Conservation (phyloP, 1,139 yeast genomes). For the Saccharomyces hybrid region DNA sequence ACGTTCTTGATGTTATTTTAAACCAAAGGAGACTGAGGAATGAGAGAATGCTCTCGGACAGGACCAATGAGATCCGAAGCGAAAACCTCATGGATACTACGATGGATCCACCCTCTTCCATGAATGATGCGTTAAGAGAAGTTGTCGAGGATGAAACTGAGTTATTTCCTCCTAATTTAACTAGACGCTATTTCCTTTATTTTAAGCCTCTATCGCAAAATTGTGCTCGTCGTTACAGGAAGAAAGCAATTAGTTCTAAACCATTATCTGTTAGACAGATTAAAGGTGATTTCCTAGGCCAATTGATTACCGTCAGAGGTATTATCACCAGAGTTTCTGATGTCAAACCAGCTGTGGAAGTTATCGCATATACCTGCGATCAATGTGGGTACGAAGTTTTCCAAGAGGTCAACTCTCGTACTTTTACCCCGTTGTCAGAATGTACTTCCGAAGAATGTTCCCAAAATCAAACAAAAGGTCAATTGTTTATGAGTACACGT, state of each 20-base stretch:
- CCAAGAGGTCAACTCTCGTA: conserved; percentile 82
- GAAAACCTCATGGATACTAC: conserved; percentile 38
- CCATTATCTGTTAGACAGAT: conserved; percentile 85
- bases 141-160: conserved; percentile 33
- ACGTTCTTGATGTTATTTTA: conserved; percentile 85
- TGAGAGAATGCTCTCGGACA: conserved; percentile 41
- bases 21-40: conserved; percentile 85
- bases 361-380: conserved; percentile 95
- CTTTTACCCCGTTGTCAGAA: conserved; percentile 77
- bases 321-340: conserved; percentile 93
- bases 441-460: conserved; percentile 79
- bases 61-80: conserved; percentile 38
- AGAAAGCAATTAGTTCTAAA: conserved; percentile 32
- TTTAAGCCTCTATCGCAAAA: conserved; percentile 62
- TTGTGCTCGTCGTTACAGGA: conserved; percentile 18
- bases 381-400: conserved; percentile 94
- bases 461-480: conserved; percentile 77
- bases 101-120: conserved; percentile 21
- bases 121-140: conserved; percentile 27
- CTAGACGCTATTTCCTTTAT: conserved; percentile 79
- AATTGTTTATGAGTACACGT: conserved; percentile 84
- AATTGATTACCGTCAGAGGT: conserved; percentile 83
- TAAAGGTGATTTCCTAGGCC: conserved; percentile 76
- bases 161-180: conserved; percentile 75
- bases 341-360: conserved; percentile 86